Evolutionary conservation across 2,329 filamentous ascomycete species (phyloP).

Genomic region (Penicillium concentricum): DNA sequence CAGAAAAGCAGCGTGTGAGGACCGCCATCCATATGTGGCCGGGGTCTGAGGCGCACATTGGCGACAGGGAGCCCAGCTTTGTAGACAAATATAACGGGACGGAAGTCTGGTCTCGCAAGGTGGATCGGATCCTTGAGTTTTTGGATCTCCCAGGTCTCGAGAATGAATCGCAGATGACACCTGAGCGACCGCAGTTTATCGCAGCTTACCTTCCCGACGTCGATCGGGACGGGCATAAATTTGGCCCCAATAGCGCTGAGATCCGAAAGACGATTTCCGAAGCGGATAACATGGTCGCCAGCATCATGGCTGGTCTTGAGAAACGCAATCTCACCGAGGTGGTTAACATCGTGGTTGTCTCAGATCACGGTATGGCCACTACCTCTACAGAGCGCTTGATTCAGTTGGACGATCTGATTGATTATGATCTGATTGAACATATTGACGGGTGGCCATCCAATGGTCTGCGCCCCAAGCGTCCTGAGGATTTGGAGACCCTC

Average conservation of each 20-base stretch:
- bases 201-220: slow-evolving; percentile 94
- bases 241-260: slow-evolving; percentile 92
- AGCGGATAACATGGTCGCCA: slow-evolving; percentile 80
- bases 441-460: slow-evolving; percentile 93
- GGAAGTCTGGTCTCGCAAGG: slow-evolving; percentile 73
- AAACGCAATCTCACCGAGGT: slow-evolving; percentile 80
- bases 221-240: slow-evolving; percentile 80
- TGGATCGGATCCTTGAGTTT: slow-evolving; percentile 74
- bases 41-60: slow-evolving; percentile 84
- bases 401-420: slow-evolving; percentile 86
- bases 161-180: slow-evolving; percentile 49
- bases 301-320: slow-evolving; percentile 73
- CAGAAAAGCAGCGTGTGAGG: slow-evolving; percentile 75
- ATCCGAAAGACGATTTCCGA: slow-evolving; percentile 72
- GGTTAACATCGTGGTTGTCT: slow-evolving; percentile 94
- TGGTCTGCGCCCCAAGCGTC: slow-evolving; percentile 76
- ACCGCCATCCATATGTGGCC: slow-evolving; percentile 98
- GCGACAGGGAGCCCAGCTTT: slow-evolving; percentile 70
- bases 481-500: slow-evolving; percentile 63
- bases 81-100: slow-evolving; percentile 81
- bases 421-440: slow-evolving; percentile 73
- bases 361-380: slow-evolving; percentile 97
- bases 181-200: slow-evolving; percentile 81
- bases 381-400: slow-evolving; percentile 77
- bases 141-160: slow-evolving; percentile 78